These are phyloP conservation scores for Paramarasmius palmivorus DNA, from an alignment of 1,284 basidiomycete species.

Conservation along the genomic window DNA sequence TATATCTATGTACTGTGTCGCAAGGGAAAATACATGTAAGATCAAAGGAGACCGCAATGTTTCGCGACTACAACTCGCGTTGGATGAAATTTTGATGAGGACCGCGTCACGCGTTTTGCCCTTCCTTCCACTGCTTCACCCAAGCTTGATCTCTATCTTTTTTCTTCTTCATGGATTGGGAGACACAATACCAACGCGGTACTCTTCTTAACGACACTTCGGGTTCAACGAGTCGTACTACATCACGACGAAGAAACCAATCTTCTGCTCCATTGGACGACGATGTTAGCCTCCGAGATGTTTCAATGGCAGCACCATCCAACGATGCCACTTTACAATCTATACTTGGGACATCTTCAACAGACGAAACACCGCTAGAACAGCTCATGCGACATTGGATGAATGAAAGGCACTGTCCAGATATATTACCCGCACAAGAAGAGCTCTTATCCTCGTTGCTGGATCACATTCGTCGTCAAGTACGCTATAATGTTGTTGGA, in stretches of 20 bases:
- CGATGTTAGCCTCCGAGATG: slow-evolving; percentile 3
- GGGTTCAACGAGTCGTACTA: neutral
- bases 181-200: slow-evolving; percentile 8
- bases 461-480: slow-evolving; percentile 87
- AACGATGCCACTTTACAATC: neutral
- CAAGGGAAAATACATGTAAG: no score
- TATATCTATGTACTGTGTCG: no score
- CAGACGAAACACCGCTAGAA: slow-evolving; percentile 46
- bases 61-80: no score
- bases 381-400: slow-evolving; percentile 80
- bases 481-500: slow-evolving; percentile 36
- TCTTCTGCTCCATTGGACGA: slow-evolving; percentile 8
- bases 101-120: no score
- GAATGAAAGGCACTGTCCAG: slow-evolving; percentile 83
- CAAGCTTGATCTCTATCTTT: no score
- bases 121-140: no score
- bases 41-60: no score
- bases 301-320: slow-evolving; percentile 13
- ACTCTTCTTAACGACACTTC: slow-evolving; percentile 4
- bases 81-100: no score
- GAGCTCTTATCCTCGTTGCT: slow-evolving; percentile 71
- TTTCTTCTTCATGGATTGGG: slow-evolving; percentile 12
- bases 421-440: slow-evolving; percentile 77
- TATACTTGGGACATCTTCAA: neutral
- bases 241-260: neutral